Evolutionary conservation across 2,329 filamentous ascomycete genomes (phyloP).

Genomic region (Penicillium sp.): DNA sequence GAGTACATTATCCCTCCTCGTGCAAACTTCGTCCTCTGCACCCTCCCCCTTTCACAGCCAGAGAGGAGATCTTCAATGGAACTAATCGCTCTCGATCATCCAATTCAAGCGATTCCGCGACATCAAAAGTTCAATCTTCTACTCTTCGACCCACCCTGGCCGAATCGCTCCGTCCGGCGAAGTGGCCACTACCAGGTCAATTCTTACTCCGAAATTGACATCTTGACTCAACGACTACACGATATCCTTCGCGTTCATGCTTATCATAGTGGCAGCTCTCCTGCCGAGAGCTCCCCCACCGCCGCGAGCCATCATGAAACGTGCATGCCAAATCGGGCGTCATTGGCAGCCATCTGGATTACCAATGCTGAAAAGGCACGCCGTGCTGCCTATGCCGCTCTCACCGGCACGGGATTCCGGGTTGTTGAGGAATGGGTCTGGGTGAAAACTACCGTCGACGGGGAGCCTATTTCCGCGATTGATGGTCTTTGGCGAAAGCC

Average conservation of each 20-base stretch:
- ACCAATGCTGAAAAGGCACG: slow-evolving; percentile 60
- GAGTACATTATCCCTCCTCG: slow-evolving; percentile 50
- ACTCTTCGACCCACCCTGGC: slow-evolving; percentile 66
- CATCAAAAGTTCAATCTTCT: slow-evolving; percentile 58
- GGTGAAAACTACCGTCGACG: slow-evolving; percentile 60
- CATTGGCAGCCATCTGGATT: slow-evolving; percentile 61
- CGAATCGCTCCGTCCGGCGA: slow-evolving; percentile 61
- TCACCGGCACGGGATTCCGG: slow-evolving; percentile 51
- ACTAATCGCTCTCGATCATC: neutral
- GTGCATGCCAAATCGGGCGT: slow-evolving; percentile 9
- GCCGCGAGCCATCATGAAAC: neutral
- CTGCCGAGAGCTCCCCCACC: neutral
- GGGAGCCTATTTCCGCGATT: slow-evolving; percentile 55
- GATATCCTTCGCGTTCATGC: slow-evolving; percentile 50
- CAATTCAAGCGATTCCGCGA: slow-evolving; percentile 30
- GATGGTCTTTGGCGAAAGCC: slow-evolving; percentile 61
- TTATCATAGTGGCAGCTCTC: slow-evolving; percentile 17
- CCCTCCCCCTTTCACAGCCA: slow-evolving; percentile 31
- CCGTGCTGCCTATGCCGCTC: slow-evolving; percentile 45
- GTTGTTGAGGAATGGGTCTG: slow-evolving; percentile 65
- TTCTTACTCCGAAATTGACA: slow-evolving; percentile 31
- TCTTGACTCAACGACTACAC: slow-evolving; percentile 39
- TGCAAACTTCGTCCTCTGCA: slow-evolving; percentile 51
- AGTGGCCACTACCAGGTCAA: slow-evolving; percentile 51
- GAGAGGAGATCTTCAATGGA: neutral